Percentiles rank a stretch among this genome's conserved stretches.
Conservation (phyloP, 257 asterid species). For the Plantago elongata region DNA sequence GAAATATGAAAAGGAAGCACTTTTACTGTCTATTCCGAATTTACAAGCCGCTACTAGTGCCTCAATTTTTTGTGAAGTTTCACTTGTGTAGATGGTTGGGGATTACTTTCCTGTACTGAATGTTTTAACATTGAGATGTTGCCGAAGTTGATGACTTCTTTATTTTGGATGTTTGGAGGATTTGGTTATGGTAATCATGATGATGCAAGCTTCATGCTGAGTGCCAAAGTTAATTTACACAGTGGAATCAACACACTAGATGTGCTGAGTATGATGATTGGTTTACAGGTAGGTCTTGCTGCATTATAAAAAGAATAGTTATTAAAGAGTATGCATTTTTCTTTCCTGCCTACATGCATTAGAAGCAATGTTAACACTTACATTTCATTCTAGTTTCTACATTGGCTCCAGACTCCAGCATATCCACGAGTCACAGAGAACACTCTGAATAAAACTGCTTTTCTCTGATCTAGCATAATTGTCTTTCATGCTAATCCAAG, state of each 20-base stretch:
- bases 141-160: not conserved
- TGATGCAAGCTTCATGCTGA: conserved; percentile 47
- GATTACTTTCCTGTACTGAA: not conserved
- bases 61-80: too few species aligned
- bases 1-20: too few species aligned
- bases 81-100: not conserved
- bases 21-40: too few species aligned
- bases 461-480: not conserved
- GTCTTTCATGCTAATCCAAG: too few species aligned
- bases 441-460: not conserved
- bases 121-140: not conserved
- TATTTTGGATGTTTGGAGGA: conserved; percentile 31
- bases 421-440: not conserved
- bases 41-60: too few species aligned
- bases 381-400: not conserved
- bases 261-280: conserved; percentile 68
- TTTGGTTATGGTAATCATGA: conserved; percentile 69
- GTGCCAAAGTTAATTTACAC: conserved; percentile 35
- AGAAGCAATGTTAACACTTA: not conserved
- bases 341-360: too few species aligned
- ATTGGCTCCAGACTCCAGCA: not conserved
- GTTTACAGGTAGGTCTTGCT: conserved; percentile 51
- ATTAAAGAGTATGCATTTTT: too few species aligned
- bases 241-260: conserved; percentile 57
- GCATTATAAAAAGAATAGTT: not conserved